Conservation (phyloP, 768 basidiomycete genomes). For the Podaxis sp. region DNA sequence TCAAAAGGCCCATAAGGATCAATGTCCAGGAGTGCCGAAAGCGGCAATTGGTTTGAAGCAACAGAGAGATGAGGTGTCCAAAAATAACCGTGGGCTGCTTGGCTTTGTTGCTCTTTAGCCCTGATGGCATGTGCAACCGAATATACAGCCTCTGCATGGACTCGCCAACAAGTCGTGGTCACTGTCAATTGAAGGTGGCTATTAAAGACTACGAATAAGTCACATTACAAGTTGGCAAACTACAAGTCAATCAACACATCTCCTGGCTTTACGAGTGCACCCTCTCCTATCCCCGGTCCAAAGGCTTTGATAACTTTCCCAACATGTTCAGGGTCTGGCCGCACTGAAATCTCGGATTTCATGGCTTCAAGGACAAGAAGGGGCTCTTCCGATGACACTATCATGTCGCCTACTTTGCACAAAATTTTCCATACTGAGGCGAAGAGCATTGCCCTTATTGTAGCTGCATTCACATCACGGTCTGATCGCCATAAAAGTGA, state of each 20-base stretch:
- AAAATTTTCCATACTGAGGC: conserved; percentile 54
- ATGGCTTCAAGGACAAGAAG: conserved; percentile 60
- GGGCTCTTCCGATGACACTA: conserved; percentile 41
- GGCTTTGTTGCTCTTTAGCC: neutral
- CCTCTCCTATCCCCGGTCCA: conserved; percentile 41
- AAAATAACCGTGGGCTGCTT: neutral
- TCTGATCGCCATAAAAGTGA: conserved; percentile 3
- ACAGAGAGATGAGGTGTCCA: neutral
- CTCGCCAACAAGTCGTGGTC: neutral
- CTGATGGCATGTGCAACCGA: neutral
- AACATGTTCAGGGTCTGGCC: conserved; percentile 42
- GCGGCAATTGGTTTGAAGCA: neutral
- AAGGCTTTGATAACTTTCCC: conserved; percentile 42
- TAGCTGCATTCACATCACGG: conserved; percentile 1
- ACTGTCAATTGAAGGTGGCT: neutral
- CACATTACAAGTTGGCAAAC: neutral
- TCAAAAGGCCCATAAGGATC: neutral
- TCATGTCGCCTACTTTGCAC: conserved; percentile 39
- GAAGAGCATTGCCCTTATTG: conserved; percentile 37
- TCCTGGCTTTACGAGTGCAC: conserved; percentile 45
- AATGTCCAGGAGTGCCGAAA: neutral
- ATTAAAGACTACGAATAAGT: neutral
- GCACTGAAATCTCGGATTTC: conserved; percentile 61
- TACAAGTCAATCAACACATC: conserved; percentile 40
- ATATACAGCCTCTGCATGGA: neutral